Base-by-base conservation (phyloP, 208 protist species). In the Trypanosoma congolense region DNA sequence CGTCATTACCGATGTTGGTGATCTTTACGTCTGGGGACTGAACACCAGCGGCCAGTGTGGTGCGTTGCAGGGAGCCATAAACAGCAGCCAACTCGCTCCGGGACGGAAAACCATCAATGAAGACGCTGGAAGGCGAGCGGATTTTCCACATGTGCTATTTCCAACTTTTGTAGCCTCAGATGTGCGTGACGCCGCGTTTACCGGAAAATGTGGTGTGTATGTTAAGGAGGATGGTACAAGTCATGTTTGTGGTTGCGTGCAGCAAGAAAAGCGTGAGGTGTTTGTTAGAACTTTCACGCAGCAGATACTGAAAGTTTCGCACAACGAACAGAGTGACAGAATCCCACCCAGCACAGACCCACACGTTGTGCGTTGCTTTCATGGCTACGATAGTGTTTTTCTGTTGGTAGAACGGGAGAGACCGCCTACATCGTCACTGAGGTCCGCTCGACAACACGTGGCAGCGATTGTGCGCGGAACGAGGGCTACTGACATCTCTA, bases 11-110 rank as follows among this genome's bases (percentile, higher is more conserved):
- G 64, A 73, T 22, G 63, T 74, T 40, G 77, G 75, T 9, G 72
- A 75, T 42, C 66, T 93, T 10, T 90, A 66, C 61, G 82, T 89
- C 50, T 93, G 86, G 83, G 86, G 82, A 21, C 40, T 56, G 28
- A 90, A 87, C 55, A 35, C 55, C 25, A 57, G 76, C 26, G 45
- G 70, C 18, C 74, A 90, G 48, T 90, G 77, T 50, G 80, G 75
- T 9, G 52, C 73, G 48, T 31, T 6, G 16, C 45, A 40, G n/a
- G 25, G 40, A 18, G 28, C 19, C 6, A 33, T 19, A 16, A 38
- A 38, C 40, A 29, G 28, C 16, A 6, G 6, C 16, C 19, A 16
- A 35, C 21, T 38, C 60, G 14, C 29, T 41, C 21, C 35, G 26
- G 49, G 12, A 16, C 40, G 42, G 1, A 12, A 38, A 3, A 10